Percentiles rank a stretch among this genome's conserved stretches.
Conservation (phyloP, 2,329 filamentous ascomycete species). For the Cercospora sp. region DNA sequence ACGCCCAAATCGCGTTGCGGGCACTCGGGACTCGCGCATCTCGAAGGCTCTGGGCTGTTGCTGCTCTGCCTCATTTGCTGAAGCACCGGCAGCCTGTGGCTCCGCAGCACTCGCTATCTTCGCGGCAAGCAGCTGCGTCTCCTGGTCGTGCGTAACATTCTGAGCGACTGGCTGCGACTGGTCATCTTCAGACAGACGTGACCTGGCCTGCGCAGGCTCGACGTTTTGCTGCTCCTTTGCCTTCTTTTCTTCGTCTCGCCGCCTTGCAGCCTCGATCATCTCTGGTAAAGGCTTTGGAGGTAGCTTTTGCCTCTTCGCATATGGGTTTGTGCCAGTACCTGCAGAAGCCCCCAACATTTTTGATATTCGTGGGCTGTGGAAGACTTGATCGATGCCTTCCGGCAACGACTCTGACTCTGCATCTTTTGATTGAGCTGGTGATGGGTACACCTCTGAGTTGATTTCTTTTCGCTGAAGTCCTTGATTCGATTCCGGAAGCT, state of each 20-base stretch:
- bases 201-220: not conserved
- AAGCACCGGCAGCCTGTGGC: not conserved
- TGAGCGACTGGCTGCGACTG: not conserved
- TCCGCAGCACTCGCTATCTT: conserved; percentile 42
- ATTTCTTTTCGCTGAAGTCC: conserved; percentile 47
- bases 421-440: conserved; percentile 11
- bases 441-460: conserved; percentile 57
- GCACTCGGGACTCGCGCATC: conserved; percentile 85
- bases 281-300: conserved; percentile 37
- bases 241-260: conserved; percentile 26
- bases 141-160: conserved; percentile 28
- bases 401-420: conserved; percentile 39
- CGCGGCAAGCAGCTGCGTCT: conserved; percentile 41
- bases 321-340: conserved; percentile 42
- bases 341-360: conserved; percentile 50
- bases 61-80: not conserved
- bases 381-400: conserved; percentile 61
- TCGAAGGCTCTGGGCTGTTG: conserved; percentile 53
- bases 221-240: conserved; percentile 11
- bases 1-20: conserved; percentile 79
- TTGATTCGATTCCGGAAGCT: conserved; percentile 47
- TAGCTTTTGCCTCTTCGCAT: conserved; percentile 34
- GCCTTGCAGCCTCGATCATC: conserved; percentile 36
- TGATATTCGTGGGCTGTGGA: conserved; percentile 61
- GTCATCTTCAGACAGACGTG: not conserved